phyloP scores from a whole-genome alignment of 2,329 filamentous ascomycete species.

The Tothia fuscella region DNA sequence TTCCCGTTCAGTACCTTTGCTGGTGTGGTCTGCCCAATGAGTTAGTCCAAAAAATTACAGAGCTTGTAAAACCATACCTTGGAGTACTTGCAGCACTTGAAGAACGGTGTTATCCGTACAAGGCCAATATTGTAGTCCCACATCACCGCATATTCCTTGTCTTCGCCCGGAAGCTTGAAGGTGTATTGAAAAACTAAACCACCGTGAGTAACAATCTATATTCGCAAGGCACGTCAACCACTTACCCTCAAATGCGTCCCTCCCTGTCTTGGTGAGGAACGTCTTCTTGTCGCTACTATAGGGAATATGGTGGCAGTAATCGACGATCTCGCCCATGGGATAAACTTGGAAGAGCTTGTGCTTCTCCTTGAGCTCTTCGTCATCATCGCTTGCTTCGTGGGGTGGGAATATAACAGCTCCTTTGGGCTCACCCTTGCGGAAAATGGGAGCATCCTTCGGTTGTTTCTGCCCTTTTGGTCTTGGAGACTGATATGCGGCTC shows the following conservation, averaged over 20 bases:
- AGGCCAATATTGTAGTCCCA: conserved; percentile 97
- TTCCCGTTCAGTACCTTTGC: conserved; percentile 63
- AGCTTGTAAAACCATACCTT: conserved; percentile 49
- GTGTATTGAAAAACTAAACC: conserved; percentile 70
- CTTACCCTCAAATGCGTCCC: conserved; percentile 79
- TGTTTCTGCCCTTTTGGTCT: conserved; percentile 40
- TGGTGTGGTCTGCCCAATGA: conserved; percentile 59
- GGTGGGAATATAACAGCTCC: conserved; percentile 64
- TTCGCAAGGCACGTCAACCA: conserved; percentile 7
- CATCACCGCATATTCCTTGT: conserved; percentile 64
- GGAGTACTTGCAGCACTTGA: conserved; percentile 76
- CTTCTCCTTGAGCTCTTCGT: conserved; percentile 43
- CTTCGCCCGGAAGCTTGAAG: conserved; percentile 58
- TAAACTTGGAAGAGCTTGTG: conserved; percentile 54
- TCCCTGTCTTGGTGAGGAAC: conserved; percentile 73
- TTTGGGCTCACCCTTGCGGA: conserved; percentile 48
- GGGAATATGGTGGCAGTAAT: conserved; percentile 56
- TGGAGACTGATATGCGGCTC: conserved; percentile 7
- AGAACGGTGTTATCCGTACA: conserved; percentile 87
- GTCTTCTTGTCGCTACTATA: conserved; percentile 92
- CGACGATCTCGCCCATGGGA: conserved; percentile 50
- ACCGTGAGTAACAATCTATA: conserved; percentile 12
- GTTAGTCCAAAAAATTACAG: not conserved
- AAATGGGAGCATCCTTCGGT: conserved; percentile 52
- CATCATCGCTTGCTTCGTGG: conserved; percentile 45